Percentiles rank a stretch among this genome's conserved stretches.
Evolutionary conservation across 2,329 filamentous ascomycete species (phyloP).

Genomic region (Juglanconis juglandina): DNA sequence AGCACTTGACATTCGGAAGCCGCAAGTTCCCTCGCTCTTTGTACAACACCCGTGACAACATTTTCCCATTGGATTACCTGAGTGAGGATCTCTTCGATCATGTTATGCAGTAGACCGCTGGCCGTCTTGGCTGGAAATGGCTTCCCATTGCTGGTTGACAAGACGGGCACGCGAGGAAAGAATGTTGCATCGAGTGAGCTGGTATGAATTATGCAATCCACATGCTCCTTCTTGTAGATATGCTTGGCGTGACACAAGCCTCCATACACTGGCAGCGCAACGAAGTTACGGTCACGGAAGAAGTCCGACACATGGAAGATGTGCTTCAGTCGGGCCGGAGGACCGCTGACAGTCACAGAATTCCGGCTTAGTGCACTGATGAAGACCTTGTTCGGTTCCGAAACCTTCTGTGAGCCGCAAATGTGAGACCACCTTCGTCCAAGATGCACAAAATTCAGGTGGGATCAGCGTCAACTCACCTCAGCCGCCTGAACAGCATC

Average conservation of each 20-base stretch:
- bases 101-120: conserved; percentile 23
- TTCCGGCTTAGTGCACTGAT: conserved; percentile 33
- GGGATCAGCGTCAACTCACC: not conserved
- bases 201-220: not conserved
- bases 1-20: conserved; percentile 21
- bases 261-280: conserved; percentile 27
- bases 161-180: conserved; percentile 26
- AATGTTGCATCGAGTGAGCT: not conserved
- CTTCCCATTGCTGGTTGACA: conserved; percentile 29
- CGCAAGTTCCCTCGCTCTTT: conserved; percentile 11
- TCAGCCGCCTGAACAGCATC: conserved; percentile 29
- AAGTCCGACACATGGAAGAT: conserved; percentile 28
- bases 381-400: conserved; percentile 35
- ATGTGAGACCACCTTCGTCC: too few species aligned
- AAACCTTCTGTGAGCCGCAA: conserved; percentile 18
- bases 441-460: too few species aligned
- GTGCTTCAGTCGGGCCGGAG: conserved; percentile 29
- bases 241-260: not conserved
- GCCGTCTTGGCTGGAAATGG: conserved; percentile 25
- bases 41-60: conserved; percentile 21
- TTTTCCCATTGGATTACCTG: conserved; percentile 28
- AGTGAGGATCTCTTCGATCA: conserved; percentile 30
- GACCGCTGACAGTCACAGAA: conserved; percentile 37
- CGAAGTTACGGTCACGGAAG: conserved; percentile 28
- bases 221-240: not conserved